Conservation (phyloP, 495 filamentous ascomycete genomes). For the Annulohypoxylon bovei region DNA sequence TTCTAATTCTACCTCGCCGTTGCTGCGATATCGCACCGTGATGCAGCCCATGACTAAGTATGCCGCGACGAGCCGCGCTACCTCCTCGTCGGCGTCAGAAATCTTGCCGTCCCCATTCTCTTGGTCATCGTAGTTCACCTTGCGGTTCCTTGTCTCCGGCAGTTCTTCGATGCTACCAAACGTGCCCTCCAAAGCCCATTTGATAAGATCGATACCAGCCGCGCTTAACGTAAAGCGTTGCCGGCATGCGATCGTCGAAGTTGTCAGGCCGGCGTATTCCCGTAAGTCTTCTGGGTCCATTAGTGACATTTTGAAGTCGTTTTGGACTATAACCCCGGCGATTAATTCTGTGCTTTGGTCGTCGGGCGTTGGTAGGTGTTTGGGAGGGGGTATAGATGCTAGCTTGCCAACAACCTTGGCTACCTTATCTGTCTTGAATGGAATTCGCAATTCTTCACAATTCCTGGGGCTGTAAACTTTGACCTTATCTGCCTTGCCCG, state of each 20-base stretch:
- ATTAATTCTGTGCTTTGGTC: slow-evolving; percentile 65
- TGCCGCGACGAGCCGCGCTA: slow-evolving; percentile 61
- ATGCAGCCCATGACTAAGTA: slow-evolving; percentile 94
- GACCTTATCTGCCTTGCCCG: slow-evolving; percentile 77
- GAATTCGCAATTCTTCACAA: slow-evolving; percentile 93
- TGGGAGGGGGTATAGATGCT: slow-evolving; percentile 77
- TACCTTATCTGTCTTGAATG: slow-evolving; percentile 94
- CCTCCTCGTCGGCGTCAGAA: slow-evolving; percentile 67
- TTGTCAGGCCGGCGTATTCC: slow-evolving; percentile 94
- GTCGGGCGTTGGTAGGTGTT: slow-evolving; percentile 38
- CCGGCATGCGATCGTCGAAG: slow-evolving; percentile 89
- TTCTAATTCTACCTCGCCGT: slow-evolving; percentile 85
- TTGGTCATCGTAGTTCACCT: slow-evolving; percentile 18
- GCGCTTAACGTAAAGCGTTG: slow-evolving; percentile 86
- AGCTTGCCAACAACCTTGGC: slow-evolving; percentile 97
- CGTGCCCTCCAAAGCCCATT: slow-evolving; percentile 92
- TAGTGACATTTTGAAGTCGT: slow-evolving; percentile 93
- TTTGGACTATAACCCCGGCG: slow-evolving; percentile 91
- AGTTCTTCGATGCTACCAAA: slow-evolving; percentile 87
- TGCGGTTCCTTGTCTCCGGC: slow-evolving; percentile 54
- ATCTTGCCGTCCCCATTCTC: slow-evolving; percentile 55
- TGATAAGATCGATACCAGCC: slow-evolving; percentile 88
- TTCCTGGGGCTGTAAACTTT: slow-evolving; percentile 95
- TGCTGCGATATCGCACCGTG: slow-evolving; percentile 71
- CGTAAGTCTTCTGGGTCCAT: slow-evolving; percentile 96